Evolutionary conservation across 129 eudicot genomes (phyloP), one percentile per base, ranked within the genome.

Genomic region (Helianthus tuberosus): DNA sequence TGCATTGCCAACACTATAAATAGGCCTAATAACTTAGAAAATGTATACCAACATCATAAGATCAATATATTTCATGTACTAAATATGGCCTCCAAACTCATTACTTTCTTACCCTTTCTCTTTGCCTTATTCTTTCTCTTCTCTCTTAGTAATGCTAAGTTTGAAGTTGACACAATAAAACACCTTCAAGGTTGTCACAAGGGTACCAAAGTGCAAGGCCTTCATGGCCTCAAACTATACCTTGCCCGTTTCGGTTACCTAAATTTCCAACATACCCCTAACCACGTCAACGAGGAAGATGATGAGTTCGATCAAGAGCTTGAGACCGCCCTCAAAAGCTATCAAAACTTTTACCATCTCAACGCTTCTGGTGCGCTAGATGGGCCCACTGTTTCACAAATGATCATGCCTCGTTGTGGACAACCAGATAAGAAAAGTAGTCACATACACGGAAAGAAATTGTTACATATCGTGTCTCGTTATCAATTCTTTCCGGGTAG

Each of bases 191-290:
- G 59, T 73, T 44, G 58, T 58, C 27, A 16, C 0, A 74, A 74
- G 1, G 78, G 78, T 6, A 63, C 48, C 60, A 44, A 59, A 25
- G 69, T 12, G 58, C 67, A 53, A 66, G 79, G 66, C 23, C 58
- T 75, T 15, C 47, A 75, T 66, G 46, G 27, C 54, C 79, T 75
- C 20, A 75, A 75, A 65, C 58, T 41, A 52, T 75, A 76, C 41
- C 80, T 76, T 44, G 49, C 80, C 15, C 74, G 27, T 54, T 75
- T 13, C 4, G 79, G 79, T 44, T 75, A 75, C 73, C 47, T 75
- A 23, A 43, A 65, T 41, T 39, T 66, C 57, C 48, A 65, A 52
- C 59, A 7, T 41, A 20, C 29, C 47, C 41, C 44, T 39, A 10
- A 65, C 20, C 3, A 13, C 3, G 5, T n/a, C 8, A 52, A 25